Conservation (phyloP, 352 stramenopile species). For the Pythium chondricola region DNA sequence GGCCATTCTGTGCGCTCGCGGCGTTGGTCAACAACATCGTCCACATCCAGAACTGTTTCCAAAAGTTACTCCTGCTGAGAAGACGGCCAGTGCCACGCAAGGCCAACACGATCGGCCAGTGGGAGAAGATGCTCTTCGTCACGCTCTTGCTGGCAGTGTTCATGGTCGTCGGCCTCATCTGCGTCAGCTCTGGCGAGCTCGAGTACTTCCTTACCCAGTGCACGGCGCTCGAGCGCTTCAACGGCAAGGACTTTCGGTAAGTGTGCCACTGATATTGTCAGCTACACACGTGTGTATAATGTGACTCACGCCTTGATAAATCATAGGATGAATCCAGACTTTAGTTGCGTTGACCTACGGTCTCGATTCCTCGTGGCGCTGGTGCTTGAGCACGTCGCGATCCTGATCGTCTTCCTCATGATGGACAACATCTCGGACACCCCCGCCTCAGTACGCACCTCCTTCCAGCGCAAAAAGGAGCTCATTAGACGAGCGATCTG, state of each 20-base stretch:
- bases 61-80: constrained; percentile 70
- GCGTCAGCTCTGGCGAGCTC: constrained; percentile 74
- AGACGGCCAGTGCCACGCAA: constrained; percentile 70
- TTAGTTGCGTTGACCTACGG: constrained; percentile 68
- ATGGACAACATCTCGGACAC: constrained; percentile 82
- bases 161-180: constrained; percentile 79
- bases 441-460: constrained; percentile 62
- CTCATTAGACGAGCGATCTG: constrained; percentile 81
- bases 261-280: background rate
- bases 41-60: constrained; percentile 82
- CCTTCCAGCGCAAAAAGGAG: constrained; percentile 82
- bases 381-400: constrained; percentile 63
- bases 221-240: constrained; percentile 62
- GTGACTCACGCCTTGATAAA: no score
- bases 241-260: constrained; percentile 80
- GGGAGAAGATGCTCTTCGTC: constrained; percentile 84
- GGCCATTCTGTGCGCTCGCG: constrained; percentile 77
- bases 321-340: constrained; percentile 73
- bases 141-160: constrained; percentile 79
- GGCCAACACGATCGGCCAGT: constrained; percentile 80
- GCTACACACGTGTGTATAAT: no score
- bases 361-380: constrained; percentile 77
- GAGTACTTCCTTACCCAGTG: constrained; percentile 81
- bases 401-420: constrained; percentile 71
- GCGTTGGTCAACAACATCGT: constrained; percentile 76